phyloP scores from a whole-genome alignment of 1,284 basidiomycete genomes.

The Leccinum angustisporum region DNA sequence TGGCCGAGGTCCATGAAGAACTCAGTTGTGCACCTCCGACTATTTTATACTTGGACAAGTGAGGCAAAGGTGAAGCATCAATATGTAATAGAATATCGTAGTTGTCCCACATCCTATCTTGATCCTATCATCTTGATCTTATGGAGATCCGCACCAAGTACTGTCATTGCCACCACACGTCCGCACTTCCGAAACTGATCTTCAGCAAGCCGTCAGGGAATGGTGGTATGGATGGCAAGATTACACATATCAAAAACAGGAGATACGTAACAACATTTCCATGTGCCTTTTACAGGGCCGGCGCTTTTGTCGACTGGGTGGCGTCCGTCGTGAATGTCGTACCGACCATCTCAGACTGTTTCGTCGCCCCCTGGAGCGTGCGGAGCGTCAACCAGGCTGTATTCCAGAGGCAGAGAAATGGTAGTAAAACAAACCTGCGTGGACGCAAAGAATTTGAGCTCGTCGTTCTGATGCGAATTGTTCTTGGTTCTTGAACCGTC shows the following conservation, averaged over 20 bases:
- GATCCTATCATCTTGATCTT: neutral
- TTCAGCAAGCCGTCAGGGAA: neutral
- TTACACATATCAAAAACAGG: neutral
- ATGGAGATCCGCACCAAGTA: neutral
- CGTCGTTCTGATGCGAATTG: neutral
- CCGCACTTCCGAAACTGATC: neutral
- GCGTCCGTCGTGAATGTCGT: neutral
- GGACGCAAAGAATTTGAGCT: slow-evolving; percentile 3
- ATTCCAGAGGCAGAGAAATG: neutral
- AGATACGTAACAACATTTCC: neutral
- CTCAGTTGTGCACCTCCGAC: neutral
- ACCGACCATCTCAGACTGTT: neutral
- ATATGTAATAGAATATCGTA: neutral
- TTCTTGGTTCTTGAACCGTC: neutral
- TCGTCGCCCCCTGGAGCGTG: neutral
- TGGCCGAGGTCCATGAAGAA: neutral
- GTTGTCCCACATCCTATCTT: neutral
- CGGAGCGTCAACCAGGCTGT: neutral
- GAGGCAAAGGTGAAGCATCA: neutral
- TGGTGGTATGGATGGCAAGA: no score
- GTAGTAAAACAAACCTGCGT: neutral
- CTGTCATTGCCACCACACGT: no score
- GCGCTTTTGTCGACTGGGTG: neutral
- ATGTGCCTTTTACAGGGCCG: neutral
- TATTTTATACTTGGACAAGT: neutral